Base-by-base conservation (phyloP, 164 flowering plant species). In the Umbilicus rupestris region DNA sequence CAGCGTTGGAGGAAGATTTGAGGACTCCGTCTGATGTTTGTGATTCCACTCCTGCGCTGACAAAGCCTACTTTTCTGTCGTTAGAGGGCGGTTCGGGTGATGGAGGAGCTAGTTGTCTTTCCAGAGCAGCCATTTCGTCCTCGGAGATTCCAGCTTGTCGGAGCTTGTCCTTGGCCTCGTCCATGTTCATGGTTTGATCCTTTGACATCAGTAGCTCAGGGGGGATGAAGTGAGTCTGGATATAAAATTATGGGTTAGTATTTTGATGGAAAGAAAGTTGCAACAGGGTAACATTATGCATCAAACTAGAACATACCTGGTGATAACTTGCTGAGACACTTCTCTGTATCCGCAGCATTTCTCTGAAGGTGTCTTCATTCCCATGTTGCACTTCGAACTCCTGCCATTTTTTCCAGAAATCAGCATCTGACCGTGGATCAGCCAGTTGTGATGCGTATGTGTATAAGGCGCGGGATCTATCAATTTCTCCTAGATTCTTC, bases 371-470 rank as follows among this genome's bases (percentile, higher is more conserved):
- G 65, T 94, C 99, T 71, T 86, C 96, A 73, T 94, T 94, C 30
- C 97, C 97, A 74, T 94, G 94, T 26, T 82, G 89, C 66, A 94
- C 99, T 81, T 94, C 97, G 77, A 94, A 94, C 8, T 84, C 93
- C 73, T 89, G 86, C 96, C 96, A 91, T 63, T 73, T 78, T 35
- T 70, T 85, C 97, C 99, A 94, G 73, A 91, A 88, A 28, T 87
- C 90, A 57, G 76, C 65, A 72, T 87, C 96, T 6, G 89, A 83
- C 41, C 91, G 77, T 62, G 96, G 95, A 74, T 94, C 93, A 17
- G 99, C 87, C 72, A 82, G 82, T 66, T 85, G 89, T 39, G 97
- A 86, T 46, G 97, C 84, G 69, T 78, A 86, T 15, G 71, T 69
- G 66, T 80, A 91, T 45, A 94, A 65, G 12, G 78, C 86, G 50